These are phyloP conservation scores for Cytospora piceae DNA, from an alignment of 2,329 filamentous ascomycete genomes.

Conservation along the genomic window DNA sequence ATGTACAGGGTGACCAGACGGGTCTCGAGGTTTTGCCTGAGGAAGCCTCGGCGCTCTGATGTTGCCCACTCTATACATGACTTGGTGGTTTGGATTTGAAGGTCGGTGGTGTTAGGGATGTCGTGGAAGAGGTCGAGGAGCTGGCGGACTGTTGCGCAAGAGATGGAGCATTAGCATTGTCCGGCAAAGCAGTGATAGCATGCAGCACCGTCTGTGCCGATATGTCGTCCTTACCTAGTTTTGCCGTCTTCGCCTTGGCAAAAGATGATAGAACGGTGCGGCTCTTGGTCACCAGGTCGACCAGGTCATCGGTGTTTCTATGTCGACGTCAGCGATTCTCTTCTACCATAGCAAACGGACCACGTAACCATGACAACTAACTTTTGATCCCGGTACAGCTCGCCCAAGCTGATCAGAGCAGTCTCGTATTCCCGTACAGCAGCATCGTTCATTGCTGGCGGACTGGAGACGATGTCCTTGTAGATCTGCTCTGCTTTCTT, in stretches of 20 bases:
- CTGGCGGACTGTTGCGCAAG: slow-evolving; percentile 74
- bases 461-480: slow-evolving; percentile 85
- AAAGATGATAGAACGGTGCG: slow-evolving; percentile 92
- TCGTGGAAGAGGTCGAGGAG: slow-evolving; percentile 92
- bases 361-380: slow-evolving; percentile 51
- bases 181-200: neutral
- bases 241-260: slow-evolving; percentile 98
- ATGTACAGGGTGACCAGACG: slow-evolving; percentile 93
- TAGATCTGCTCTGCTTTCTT: slow-evolving; percentile 84
- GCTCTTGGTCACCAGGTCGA: slow-evolving; percentile 87
- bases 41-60: slow-evolving; percentile 89
- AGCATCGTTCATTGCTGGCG: slow-evolving; percentile 81
- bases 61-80: slow-evolving; percentile 99
- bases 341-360: slow-evolving; percentile 15
- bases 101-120: slow-evolving; percentile 93
- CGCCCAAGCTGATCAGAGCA: slow-evolving; percentile 84
- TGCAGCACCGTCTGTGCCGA: slow-evolving; percentile 4
- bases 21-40: slow-evolving; percentile 97
- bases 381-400: slow-evolving; percentile 90
- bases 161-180: slow-evolving; percentile 12
- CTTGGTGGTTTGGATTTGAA: slow-evolving; percentile 93
- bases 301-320: slow-evolving; percentile 81
- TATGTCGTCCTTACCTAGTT: slow-evolving; percentile 72
- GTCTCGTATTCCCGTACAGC: slow-evolving; percentile 90
- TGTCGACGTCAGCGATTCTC: slow-evolving; percentile 13